A percentile compares a stretch with the other conserved stretches of the same genome.
phyloP scores from a whole-genome alignment of 1,284 basidiomycete genomes.

The Tilletia horrida region DNA sequence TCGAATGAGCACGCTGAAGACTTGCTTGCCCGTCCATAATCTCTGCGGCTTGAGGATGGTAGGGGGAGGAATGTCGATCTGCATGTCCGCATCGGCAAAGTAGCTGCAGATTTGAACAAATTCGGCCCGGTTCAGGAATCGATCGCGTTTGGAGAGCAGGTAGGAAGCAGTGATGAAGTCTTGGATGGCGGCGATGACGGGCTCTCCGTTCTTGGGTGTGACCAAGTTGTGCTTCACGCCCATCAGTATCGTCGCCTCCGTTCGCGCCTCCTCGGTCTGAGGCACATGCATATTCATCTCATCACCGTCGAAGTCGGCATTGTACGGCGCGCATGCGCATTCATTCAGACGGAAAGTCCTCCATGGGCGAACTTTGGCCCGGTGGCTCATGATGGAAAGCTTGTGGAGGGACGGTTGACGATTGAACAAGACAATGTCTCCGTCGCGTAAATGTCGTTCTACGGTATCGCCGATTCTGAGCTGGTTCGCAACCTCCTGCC shows the following conservation, averaged over 20 bases:
- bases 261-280: conserved; percentile 96
- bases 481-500: conserved; percentile 63
- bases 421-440: conserved; percentile 97
- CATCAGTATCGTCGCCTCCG: conserved; percentile 97
- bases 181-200: conserved; percentile 54
- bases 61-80: conserved; percentile 93
- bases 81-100: conserved; percentile 81
- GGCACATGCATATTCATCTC: conserved; percentile 99
- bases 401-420: conserved; percentile 93
- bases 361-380: conserved; percentile 94
- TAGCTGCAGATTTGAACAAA: conserved; percentile 97
- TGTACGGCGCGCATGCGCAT: conserved; percentile 98
- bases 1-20: conserved; percentile 93
- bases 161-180: conserved; percentile 66
- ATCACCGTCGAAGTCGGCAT: conserved; percentile 99
- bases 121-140: conserved; percentile 87
- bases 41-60: conserved; percentile 88
- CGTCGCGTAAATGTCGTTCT: conserved; percentile 90
- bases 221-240: conserved; percentile 96
- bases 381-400: conserved; percentile 86
- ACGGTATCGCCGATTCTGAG: conserved; percentile 81
- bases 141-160: conserved; percentile 86
- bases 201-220: conserved; percentile 58
- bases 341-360: conserved; percentile 95
- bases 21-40: conserved; percentile 97